Conservation (phyloP, 257 asterid species). For the Echites panduratus region DNA sequence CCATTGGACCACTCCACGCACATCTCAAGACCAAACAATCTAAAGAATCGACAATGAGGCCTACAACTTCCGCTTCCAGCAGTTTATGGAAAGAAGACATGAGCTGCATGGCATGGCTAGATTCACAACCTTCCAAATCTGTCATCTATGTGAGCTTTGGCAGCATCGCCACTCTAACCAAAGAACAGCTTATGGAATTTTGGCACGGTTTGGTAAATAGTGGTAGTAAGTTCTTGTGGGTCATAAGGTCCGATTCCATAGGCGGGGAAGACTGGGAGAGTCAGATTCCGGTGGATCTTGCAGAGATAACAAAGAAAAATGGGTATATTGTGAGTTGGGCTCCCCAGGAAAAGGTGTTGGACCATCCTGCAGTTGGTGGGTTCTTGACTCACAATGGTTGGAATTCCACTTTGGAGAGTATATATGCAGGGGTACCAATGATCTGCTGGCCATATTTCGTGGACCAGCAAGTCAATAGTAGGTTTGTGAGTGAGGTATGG, state of each 20-base stretch:
- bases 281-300: slow-evolving; percentile 16
- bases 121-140: slow-evolving; percentile 37
- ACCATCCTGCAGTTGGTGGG: slow-evolving; percentile 20
- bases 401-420: slow-evolving; percentile 25
- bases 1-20: slow-evolving; percentile 29
- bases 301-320: slow-evolving; percentile 8
- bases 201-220: slow-evolving; percentile 58
- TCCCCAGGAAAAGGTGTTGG: slow-evolving; percentile 20
- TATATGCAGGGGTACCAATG: slow-evolving; percentile 21
- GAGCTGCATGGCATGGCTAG: slow-evolving; percentile 54
- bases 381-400: slow-evolving; percentile 26
- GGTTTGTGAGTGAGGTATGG: slow-evolving; percentile 24
- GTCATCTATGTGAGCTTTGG: slow-evolving; percentile 62
- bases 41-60: not conserved
- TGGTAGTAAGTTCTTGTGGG: slow-evolving; percentile 54
- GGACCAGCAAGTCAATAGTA: slow-evolving; percentile 24
- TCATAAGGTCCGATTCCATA: slow-evolving; percentile 38
- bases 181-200: slow-evolving; percentile 36
- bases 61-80: slow-evolving; percentile 11
- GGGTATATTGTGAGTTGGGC: slow-evolving; percentile 19
- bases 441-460: slow-evolving; percentile 22
- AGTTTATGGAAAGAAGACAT: slow-evolving; percentile 46
- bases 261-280: slow-evolving; percentile 12
- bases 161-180: slow-evolving; percentile 31
- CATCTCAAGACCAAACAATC: slow-evolving; percentile 9